Evolutionary conservation across 805 yeast genomes (phyloP).

Genomic region (Starmerella floricola): DNA sequence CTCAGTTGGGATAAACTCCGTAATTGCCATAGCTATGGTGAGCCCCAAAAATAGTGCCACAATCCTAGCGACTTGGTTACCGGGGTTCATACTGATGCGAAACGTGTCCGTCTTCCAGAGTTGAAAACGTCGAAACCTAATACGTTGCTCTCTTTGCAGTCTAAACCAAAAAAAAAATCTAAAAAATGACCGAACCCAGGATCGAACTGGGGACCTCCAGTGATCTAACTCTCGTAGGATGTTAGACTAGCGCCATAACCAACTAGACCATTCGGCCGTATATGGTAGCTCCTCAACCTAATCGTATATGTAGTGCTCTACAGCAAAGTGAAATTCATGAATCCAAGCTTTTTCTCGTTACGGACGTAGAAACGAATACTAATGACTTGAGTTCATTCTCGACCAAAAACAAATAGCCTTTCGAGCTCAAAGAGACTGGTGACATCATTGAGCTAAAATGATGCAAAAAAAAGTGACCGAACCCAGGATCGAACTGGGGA

Average conservation of each 20-base stretch:
- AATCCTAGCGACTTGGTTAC: no score
- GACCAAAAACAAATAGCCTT: no score
- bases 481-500: conserved; percentile 24
- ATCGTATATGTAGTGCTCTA: neutral
- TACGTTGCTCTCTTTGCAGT: neutral
- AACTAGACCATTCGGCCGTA: conserved; percentile 22
- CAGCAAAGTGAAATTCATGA: no score
- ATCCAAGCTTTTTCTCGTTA: no score
- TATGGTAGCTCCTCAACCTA: neutral
- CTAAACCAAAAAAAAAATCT: neutral
- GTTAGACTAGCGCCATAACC: conserved; percentile 24
- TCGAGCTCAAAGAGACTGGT: no score
- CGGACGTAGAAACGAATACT: no score
- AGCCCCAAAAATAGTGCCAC: no score
- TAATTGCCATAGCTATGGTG: conserved; percentile 1
- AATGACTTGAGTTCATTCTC: no score
- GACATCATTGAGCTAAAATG: neutral
- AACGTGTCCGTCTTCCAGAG: no score
- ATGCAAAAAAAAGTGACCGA: conserved; percentile 18
- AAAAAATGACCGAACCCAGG: conserved; percentile 23
- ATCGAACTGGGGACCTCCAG: conserved; percentile 25
- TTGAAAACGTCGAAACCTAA: no score
- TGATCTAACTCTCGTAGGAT: conserved; percentile 18
- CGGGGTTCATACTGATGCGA: no score
- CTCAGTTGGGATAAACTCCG: conserved; percentile 43